Percentiles rank a stretch among this genome's conserved stretches.
These are phyloP conservation scores for Leersia perrieri DNA, from an alignment of 176 grass and related monocot species.

Conservation along the genomic window DNA sequence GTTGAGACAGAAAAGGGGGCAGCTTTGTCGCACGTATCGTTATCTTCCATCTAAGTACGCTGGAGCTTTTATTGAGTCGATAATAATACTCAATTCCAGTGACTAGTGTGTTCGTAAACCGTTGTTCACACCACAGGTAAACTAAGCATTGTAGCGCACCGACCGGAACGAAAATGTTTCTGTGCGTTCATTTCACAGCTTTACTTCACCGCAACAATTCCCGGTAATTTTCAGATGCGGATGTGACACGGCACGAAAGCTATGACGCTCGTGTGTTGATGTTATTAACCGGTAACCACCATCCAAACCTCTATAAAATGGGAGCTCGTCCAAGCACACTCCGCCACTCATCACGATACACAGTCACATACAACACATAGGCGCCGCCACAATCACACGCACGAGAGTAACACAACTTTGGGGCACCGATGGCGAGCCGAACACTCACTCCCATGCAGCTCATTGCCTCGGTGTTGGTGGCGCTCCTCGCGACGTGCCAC, in stretches of 20 bases:
- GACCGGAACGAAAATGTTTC: neutral
- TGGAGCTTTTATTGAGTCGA: neutral
- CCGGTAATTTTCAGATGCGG: constrained; percentile 23
- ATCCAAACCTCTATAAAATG: constrained; percentile 21
- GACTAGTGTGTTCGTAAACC: neutral
- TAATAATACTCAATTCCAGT: neutral
- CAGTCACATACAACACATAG: neutral
- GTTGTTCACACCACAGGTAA: neutral
- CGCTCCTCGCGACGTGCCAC: constrained; percentile 32
- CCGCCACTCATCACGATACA: neutral
- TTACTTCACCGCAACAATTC: neutral
- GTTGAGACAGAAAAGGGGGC: neutral
- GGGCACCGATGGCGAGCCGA: constrained; percentile 24
- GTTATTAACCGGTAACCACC: neutral
- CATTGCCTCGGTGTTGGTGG: neutral
- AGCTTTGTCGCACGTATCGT: constrained; percentile 5
- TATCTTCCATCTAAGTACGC: constrained; percentile 18
- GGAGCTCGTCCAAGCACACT: neutral
- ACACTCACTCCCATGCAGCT: constrained; percentile 11
- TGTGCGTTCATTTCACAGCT: neutral
- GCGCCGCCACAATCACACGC: too few species aligned
- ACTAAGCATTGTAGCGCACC: neutral
- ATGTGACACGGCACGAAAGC: constrained; percentile 28
- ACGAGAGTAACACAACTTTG: neutral
- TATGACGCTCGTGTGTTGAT: neutral